phyloP scores from a whole-genome alignment of 768 basidiomycete species.

The Kwoniella sp. region DNA sequence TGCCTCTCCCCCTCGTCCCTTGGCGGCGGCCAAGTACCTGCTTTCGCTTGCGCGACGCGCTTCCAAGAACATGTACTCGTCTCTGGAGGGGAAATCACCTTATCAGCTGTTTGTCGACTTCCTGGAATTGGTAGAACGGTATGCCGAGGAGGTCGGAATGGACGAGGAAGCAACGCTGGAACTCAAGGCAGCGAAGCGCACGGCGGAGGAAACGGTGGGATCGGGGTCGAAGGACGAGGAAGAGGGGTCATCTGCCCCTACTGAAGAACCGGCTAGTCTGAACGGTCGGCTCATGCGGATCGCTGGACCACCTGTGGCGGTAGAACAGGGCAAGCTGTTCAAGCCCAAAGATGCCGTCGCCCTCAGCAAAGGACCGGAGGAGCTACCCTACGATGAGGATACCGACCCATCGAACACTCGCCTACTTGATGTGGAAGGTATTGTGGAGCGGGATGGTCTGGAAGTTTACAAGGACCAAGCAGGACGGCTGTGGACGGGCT shows the following conservation, averaged over 20 bases:
- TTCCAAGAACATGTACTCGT: constrained; percentile 71
- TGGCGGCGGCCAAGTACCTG: constrained; percentile 89
- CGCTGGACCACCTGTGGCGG: constrained; percentile 62
- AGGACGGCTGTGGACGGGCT: constrained; percentile 88
- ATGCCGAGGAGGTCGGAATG: constrained; percentile 87
- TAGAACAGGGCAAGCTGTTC: constrained; percentile 54
- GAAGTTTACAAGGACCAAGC: constrained; percentile 92
- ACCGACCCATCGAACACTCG: constrained; percentile 68
- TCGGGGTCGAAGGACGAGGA: constrained; percentile 51
- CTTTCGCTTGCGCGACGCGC: constrained; percentile 79
- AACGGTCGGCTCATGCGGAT: constrained; percentile 67
- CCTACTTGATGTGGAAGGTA: constrained; percentile 78
- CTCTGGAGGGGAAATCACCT: constrained; percentile 88
- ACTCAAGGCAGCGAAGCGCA: constrained; percentile 53
- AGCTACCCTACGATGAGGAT: constrained; percentile 65
- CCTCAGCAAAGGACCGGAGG: constrained; percentile 6
- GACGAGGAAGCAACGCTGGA: constrained; percentile 68
- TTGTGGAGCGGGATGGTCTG: constrained; percentile 81
- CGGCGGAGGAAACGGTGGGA: constrained; percentile 51
- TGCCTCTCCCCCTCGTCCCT: constrained; percentile 68
- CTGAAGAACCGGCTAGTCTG: constrained; percentile 53
- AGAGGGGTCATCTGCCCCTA: constrained; percentile 44
- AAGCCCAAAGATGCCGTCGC: constrained; percentile 42
- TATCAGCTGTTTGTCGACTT: constrained; percentile 91
- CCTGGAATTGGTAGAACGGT: constrained; percentile 83